Evolutionary conservation across 352 stramenopile genomes (phyloP), one percentile per base, ranked within the genome.

Genomic region (Phytopythium vexans): DNA sequence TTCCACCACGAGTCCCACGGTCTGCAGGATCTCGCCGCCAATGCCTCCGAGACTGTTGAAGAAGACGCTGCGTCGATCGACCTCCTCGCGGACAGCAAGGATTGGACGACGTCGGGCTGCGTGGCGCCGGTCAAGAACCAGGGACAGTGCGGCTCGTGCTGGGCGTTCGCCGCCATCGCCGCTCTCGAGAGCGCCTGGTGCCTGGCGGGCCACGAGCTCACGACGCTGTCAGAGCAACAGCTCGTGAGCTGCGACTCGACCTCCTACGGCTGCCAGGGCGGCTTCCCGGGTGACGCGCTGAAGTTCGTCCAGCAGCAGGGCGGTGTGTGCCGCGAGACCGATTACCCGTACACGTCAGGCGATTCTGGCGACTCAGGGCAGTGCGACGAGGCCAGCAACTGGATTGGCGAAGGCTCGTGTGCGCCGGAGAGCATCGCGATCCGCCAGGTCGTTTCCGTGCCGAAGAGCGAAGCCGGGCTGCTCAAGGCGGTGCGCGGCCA

Each of bases 81-180:
- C 9, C 9, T 40, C 32, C 15, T 16, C 9, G 58, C 53, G 4
- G 53, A 50, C 15, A 61, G 71, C 31, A 74, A 77, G 46, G 79
- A 90, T 52, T 90, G 82, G 80, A 88, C 70, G 8, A 71, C 60
- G 4, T 85, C 73, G 0, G 70, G 68, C 11, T 90, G 79, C 44
- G 70, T 90, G 9, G 67, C 68, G 6, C 14, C 31, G 4, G 64
- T 99, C 15, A 98, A 99, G 64, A 94, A 99, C 70, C 97, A 99
- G 71, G 97, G 93, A 8, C 56, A 88, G 7, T 99, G 97, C 66
- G 96, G 97, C 39, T 97, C 90, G n/a, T 99, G 97, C 77, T 99
- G 97, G 96, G 92, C 93, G 0, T 99, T 99, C 70, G 96, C 95
- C 1, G 89, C 94, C 1, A 79, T 97, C 1, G 93, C 91, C 37